These are phyloP conservation scores for Tothia fuscella DNA, from an alignment of 2,329 filamentous ascomycete species.

Conservation along the genomic window DNA sequence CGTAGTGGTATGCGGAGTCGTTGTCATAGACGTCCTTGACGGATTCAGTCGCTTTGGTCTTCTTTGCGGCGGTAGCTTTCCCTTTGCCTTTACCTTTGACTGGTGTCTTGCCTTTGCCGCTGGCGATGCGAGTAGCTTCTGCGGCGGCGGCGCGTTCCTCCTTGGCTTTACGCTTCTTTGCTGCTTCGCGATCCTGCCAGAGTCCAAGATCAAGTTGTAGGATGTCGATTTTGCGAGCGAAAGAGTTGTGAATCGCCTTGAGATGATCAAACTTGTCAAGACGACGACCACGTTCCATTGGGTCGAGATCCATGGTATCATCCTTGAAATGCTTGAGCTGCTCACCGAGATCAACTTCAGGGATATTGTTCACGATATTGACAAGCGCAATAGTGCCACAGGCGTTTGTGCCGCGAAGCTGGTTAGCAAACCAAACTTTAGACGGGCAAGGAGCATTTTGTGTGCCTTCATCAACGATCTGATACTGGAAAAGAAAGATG, in stretches of 20 bases:
- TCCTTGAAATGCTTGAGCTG: slow-evolving; percentile 61
- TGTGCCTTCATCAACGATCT: slow-evolving; percentile 41
- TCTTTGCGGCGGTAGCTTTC: slow-evolving; percentile 24
- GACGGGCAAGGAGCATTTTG: slow-evolving; percentile 45
- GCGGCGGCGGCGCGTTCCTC: slow-evolving; percentile 16
- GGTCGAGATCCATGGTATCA: slow-evolving; percentile 54
- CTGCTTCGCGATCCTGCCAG: slow-evolving; percentile 52
- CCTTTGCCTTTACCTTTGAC: not conserved
- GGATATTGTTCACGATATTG: slow-evolving; percentile 84
- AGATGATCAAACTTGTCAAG: slow-evolving; percentile 67
- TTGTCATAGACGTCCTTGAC: slow-evolving; percentile 35
- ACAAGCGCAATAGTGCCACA: slow-evolving; percentile 88
- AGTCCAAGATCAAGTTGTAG: slow-evolving; percentile 57
- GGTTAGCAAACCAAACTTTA: slow-evolving; percentile 87
- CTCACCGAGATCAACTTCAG: slow-evolving; percentile 47
- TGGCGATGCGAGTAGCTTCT: slow-evolving; percentile 8
- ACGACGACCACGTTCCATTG: slow-evolving; percentile 62
- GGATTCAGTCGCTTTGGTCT: slow-evolving; percentile 27
- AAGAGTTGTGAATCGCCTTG: slow-evolving; percentile 76
- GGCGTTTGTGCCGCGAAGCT: slow-evolving; percentile 60
- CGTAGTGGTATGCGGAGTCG: slow-evolving; percentile 71
- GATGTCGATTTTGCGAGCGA: slow-evolving; percentile 67
- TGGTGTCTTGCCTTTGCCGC: not conserved
- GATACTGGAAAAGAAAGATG: slow-evolving; percentile 74
- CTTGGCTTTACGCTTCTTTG: slow-evolving; percentile 36